phyloP scores from a whole-genome alignment of 768 basidiomycete species.

The Trichaptum fuscoviolaceum region DNA sequence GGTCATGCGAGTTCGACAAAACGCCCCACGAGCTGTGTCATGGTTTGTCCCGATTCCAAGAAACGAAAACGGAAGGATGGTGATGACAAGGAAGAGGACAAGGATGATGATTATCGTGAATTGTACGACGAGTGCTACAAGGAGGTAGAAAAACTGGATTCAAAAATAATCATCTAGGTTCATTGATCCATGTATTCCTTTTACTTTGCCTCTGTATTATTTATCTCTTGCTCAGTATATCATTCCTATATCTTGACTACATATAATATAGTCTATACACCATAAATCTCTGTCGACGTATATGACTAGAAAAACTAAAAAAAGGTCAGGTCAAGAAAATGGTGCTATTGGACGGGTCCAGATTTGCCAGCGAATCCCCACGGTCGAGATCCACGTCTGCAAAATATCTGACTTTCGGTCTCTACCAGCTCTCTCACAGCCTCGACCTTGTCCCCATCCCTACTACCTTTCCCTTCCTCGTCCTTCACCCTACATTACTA shows the following conservation, averaged over 20 bases:
- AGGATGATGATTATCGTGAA: constrained; percentile 82
- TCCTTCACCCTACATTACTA: constrained; percentile 17
- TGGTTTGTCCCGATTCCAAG: constrained; percentile 83
- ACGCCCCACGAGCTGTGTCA: constrained; percentile 96
- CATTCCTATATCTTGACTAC: constrained; percentile 6
- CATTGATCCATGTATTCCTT: constrained; percentile 1
- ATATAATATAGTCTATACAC: not conserved
- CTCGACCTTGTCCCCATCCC: not conserved
- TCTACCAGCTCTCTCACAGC: not conserved
- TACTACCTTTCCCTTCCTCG: constrained; percentile 13
- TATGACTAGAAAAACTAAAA: not conserved
- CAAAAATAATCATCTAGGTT: constrained; percentile 58
- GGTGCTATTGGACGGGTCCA: not conserved
- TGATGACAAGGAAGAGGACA: constrained; percentile 50
- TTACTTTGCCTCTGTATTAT: not conserved
- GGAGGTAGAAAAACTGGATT: constrained; percentile 81
- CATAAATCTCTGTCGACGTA: not conserved
- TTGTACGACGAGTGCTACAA: constrained; percentile 79
- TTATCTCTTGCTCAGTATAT: constrained; percentile 1
- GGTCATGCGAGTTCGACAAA: constrained; percentile 96
- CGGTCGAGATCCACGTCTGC: not conserved
- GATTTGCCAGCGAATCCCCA: not conserved
- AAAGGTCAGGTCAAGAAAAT: not conserved
- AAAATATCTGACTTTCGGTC: not conserved
- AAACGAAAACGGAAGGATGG: constrained; percentile 56